Evolutionary conservation across 1,139 yeast genomes (phyloP).

Genomic region (Sugiyamaella sp.): DNA sequence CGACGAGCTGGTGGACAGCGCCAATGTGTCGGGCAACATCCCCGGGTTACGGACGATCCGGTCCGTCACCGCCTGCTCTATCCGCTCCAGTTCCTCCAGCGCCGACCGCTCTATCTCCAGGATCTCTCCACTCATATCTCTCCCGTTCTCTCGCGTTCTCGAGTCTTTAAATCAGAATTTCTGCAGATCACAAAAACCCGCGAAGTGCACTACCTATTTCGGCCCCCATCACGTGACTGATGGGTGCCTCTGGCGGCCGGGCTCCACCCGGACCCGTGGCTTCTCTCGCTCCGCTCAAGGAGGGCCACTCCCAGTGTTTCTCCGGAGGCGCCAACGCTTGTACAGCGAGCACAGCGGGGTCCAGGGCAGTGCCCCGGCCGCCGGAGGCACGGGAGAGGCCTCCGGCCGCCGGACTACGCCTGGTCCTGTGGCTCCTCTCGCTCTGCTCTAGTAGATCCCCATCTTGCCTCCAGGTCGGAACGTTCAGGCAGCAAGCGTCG

Average conservation of each 20-base stretch:
- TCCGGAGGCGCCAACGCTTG: no score
- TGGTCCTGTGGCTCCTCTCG: no score
- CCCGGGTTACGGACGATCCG: slow-evolving; percentile 55
- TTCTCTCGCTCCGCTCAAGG: no score
- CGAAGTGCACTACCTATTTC: background rate
- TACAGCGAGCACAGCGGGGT: no score
- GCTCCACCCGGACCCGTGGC: slow-evolving; percentile 3
- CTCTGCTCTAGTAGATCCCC: no score
- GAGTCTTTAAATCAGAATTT: background rate
- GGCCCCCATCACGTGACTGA: no score
- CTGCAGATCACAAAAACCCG: background rate
- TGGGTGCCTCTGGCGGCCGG: slow-evolving; percentile 4
- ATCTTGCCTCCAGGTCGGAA: no score
- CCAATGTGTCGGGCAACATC: slow-evolving; percentile 44
- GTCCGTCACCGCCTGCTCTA: slow-evolving; percentile 56
- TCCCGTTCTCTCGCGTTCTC: background rate
- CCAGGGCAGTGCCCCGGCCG: no score
- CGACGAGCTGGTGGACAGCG: slow-evolving; percentile 33
- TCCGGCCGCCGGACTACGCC: no score
- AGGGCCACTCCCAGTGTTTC: no score
- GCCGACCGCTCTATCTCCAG: slow-evolving; percentile 28
- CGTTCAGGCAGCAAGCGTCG: no score
- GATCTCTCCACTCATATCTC: slow-evolving; percentile 21
- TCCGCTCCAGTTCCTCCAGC: slow-evolving; percentile 57
- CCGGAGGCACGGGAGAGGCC: no score